Conservation (phyloP, 2,329 filamentous ascomycete genomes). For the Emmonsiellopsis sp. region DNA sequence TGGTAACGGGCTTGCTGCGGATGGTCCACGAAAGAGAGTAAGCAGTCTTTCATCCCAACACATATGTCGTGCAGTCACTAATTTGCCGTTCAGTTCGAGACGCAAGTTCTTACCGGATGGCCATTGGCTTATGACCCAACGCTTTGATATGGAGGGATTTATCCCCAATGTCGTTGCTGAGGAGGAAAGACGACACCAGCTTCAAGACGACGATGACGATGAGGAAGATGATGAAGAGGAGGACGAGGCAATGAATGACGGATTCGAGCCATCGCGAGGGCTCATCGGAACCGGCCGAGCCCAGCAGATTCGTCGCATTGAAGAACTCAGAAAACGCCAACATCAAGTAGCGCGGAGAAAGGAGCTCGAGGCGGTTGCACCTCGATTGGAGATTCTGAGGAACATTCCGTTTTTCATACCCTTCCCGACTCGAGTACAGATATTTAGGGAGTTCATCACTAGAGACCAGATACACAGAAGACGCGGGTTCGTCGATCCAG, state of each 20-base stretch:
- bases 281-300: slow-evolving; percentile 51
- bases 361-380: slow-evolving; percentile 68
- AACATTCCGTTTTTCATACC: slow-evolving; percentile 98
- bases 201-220: slow-evolving; percentile 55
- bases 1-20: slow-evolving; percentile 69
- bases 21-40: slow-evolving; percentile 85
- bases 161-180: slow-evolving; percentile 79
- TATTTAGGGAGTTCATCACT: slow-evolving; percentile 86
- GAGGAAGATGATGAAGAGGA: slow-evolving; percentile 40
- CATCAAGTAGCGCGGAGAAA: slow-evolving; percentile 60
- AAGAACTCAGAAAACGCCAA: slow-evolving; percentile 55
- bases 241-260: slow-evolving; percentile 28
- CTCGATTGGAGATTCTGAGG: slow-evolving; percentile 79
- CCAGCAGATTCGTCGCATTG: slow-evolving; percentile 53
- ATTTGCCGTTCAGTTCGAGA: slow-evolving; percentile 49
- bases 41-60: slow-evolving; percentile 11
- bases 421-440: slow-evolving; percentile 80
- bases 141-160: slow-evolving; percentile 82
- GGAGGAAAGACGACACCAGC: slow-evolving; percentile 65
- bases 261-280: slow-evolving; percentile 24
- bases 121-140: slow-evolving; percentile 90
- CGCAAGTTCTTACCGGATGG: slow-evolving; percentile 71
- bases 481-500: slow-evolving; percentile 60
- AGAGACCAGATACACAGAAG: slow-evolving; percentile 69
- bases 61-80: neutral